Conservation (phyloP, 495 filamentous ascomycete genomes). For the Xylaria bambusicola region DNA sequence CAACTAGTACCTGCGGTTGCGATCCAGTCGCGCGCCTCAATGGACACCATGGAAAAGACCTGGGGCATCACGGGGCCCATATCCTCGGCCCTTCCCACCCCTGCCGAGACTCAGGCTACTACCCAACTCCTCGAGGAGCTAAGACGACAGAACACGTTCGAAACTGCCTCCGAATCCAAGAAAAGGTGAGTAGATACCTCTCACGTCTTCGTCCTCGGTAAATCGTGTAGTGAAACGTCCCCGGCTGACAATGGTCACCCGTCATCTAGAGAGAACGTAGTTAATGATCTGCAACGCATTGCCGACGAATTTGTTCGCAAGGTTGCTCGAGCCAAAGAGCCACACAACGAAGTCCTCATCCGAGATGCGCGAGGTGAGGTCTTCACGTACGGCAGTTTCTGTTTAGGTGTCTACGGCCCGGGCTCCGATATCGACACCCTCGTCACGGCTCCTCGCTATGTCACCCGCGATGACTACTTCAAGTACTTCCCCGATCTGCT, state of each 20-base stretch:
- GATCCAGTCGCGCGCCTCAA: not conserved
- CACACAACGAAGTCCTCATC: constrained; percentile 71
- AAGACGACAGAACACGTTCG: constrained; percentile 87
- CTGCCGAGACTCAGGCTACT: constrained; percentile 71
- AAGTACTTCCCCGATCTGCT: constrained; percentile 78
- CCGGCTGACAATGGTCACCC: not conserved
- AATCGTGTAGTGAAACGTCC: no score
- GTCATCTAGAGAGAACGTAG: constrained; percentile 45
- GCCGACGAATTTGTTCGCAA: constrained; percentile 80
- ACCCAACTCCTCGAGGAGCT: constrained; percentile 79
- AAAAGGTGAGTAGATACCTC: constrained; percentile 57
- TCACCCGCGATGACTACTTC: constrained; percentile 88
- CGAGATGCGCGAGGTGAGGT: constrained; percentile 85
- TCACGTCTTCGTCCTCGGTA: not conserved
- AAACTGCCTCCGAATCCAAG: constrained; percentile 74
- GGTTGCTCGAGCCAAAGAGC: constrained; percentile 71
- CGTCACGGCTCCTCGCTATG: constrained; percentile 84
- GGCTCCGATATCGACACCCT: constrained; percentile 98
- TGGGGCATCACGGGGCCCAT: constrained; percentile 88
- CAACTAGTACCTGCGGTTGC: no score
- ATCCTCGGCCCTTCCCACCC: constrained; percentile 71
- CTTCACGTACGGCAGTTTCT: constrained; percentile 93
- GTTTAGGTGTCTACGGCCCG: constrained; percentile 90
- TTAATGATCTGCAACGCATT: constrained; percentile 73
- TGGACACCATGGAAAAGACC: constrained; percentile 35